Evolutionary conservation across 2,329 filamentous ascomycete species (phyloP).

Genomic region (Fusarium scirpi): DNA sequence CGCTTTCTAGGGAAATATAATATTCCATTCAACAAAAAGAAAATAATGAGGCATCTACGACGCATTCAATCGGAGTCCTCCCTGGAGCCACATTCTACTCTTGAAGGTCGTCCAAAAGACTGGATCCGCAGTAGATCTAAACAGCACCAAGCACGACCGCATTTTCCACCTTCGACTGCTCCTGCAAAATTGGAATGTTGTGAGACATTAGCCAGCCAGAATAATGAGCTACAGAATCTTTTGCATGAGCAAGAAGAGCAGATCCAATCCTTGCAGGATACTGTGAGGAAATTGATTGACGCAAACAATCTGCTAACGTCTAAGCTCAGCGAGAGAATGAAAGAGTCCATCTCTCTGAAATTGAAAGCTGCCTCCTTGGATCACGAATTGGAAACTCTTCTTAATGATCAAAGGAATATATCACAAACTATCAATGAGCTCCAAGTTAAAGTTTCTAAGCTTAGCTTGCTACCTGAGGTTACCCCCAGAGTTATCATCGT

Average conservation of each 20-base stretch:
- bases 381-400: background rate
- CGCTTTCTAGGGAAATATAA: too few relatives aligned
- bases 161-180: background rate
- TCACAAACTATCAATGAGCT: constrained; percentile 2
- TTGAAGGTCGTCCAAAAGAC: background rate
- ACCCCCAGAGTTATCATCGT: constrained; percentile 1
- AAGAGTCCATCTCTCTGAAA: background rate
- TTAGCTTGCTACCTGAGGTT: background rate
- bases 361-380: background rate
- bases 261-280: background rate
- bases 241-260: constrained; percentile 2
- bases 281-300: background rate
- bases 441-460: background rate
- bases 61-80: constrained; percentile 1
- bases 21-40: background rate
- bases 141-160: background rate
- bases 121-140: background rate
- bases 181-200: background rate
- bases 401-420: background rate
- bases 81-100: background rate
- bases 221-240: background rate
- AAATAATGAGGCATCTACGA: background rate
- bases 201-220: background rate
- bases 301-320: background rate
- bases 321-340: background rate